Evolutionary conservation across 1,284 basidiomycete species (phyloP).

Genomic region (Ganoderma lucidum): DNA sequence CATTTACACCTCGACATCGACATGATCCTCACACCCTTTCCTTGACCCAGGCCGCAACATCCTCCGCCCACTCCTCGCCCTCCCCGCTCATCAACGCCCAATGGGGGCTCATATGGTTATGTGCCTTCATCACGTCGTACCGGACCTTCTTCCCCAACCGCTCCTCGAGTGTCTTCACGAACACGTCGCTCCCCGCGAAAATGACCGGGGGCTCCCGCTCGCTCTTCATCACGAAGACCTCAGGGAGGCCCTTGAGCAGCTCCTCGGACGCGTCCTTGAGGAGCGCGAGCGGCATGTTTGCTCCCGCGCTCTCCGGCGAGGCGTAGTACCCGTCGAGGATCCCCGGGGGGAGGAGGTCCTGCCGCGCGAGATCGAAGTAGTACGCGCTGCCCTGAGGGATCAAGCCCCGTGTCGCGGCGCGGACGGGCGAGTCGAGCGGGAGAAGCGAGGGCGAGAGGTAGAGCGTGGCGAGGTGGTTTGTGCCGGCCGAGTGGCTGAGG

Average conservation of each 20-base stretch:
- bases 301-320: conserved; percentile 46
- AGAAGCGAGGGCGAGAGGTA: conserved; percentile 51
- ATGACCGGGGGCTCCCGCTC: conserved; percentile 61
- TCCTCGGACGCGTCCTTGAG: conserved; percentile 46
- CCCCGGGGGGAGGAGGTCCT: conserved; percentile 34
- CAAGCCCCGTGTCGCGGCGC: conserved; percentile 51
- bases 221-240: conserved; percentile 53
- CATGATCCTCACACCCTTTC: conserved; percentile 13
- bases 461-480: conserved; percentile 53
- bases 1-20: neutral
- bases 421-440: conserved; percentile 41
- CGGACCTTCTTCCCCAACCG: conserved; percentile 39
- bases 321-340: conserved; percentile 54
- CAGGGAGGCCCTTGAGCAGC: conserved; percentile 50
- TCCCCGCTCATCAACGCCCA: conserved; percentile 58
- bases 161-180: conserved; percentile 46
- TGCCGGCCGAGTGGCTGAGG: conserved; percentile 68
- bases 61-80: conserved; percentile 68
- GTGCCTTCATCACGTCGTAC: conserved; percentile 53
- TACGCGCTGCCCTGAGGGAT: conserved; percentile 57
- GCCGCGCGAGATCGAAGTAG: conserved; percentile 42
- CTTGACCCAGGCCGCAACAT: conserved; percentile 52
- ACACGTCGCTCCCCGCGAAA: conserved; percentile 42
- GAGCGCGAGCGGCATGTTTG: conserved; percentile 51
- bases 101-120: conserved; percentile 69